phyloP scores from a whole-genome alignment of 345 rosid genomes.

The Heritiera fomes region DNA sequence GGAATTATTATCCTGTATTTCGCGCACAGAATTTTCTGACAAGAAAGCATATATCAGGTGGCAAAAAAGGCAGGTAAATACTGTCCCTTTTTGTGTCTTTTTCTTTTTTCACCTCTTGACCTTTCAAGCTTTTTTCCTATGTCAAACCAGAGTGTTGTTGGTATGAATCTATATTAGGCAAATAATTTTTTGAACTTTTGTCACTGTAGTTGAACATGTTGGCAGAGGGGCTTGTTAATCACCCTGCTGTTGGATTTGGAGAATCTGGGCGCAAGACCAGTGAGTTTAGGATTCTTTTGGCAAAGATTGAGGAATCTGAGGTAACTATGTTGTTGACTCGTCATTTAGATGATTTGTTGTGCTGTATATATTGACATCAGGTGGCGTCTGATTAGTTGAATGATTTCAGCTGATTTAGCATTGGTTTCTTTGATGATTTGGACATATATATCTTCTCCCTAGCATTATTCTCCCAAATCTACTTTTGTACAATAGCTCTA shows the following conservation, averaged over 20 bases:
- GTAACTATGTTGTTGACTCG: constrained; percentile 33
- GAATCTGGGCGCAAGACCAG: constrained; percentile 83
- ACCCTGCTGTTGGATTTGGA: constrained; percentile 87
- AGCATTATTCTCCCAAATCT: neutral
- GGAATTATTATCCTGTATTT: constrained; percentile 84
- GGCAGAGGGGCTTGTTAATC: constrained; percentile 95
- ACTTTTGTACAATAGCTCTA: neutral
- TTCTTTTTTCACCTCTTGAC: neutral
- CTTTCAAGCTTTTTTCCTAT: constrained; percentile 10
- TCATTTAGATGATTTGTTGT: constrained; percentile 21
- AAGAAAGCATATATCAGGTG: constrained; percentile 92
- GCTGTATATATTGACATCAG: constrained; percentile 20
- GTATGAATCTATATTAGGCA: constrained; percentile 23
- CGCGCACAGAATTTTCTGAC: constrained; percentile 95
- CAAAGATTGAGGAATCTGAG: constrained; percentile 97
- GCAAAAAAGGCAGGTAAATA: constrained; percentile 98
- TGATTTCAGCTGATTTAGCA: neutral
- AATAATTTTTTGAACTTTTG: constrained; percentile 23
- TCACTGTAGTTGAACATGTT: constrained; percentile 74
- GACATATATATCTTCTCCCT: neutral
- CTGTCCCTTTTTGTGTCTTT: constrained; percentile 23
- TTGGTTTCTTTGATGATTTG: constrained; percentile 1
- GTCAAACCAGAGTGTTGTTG: constrained; percentile 24
- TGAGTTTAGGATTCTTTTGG: constrained; percentile 80
- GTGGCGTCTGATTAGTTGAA: constrained; percentile 3